These are phyloP conservation scores for Periconia sp. DNA, from an alignment of 2,329 filamentous ascomycete genomes.

Conservation along the genomic window DNA sequence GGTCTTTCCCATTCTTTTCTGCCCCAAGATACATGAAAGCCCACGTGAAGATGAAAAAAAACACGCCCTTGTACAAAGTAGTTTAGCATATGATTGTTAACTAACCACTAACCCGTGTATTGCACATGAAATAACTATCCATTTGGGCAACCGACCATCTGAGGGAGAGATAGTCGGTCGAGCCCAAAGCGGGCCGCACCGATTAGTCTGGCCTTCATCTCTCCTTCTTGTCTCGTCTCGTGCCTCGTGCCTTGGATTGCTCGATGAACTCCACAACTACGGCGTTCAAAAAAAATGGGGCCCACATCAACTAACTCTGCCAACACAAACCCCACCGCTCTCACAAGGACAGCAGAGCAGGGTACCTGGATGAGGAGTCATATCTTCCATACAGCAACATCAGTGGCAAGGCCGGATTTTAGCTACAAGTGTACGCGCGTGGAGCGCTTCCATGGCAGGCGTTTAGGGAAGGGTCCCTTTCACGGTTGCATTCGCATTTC, in stretches of 20 bases:
- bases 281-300: too few relatives aligned
- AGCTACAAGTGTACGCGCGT: too few relatives aligned
- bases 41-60: background rate
- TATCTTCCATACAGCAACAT: too few relatives aligned
- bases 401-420: too few relatives aligned
- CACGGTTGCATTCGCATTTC: too few relatives aligned
- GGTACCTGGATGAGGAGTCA: too few relatives aligned
- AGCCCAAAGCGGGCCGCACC: conserved; percentile 25
- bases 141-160: background rate
- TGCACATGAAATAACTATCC: background rate
- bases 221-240: background rate
- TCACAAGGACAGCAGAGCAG: too few relatives aligned
- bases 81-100: too few relatives aligned
- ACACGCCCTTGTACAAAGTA: background rate
- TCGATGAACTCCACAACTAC: too few relatives aligned
- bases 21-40: background rate
- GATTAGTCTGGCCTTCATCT: conserved; percentile 2
- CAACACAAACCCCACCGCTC: too few relatives aligned
- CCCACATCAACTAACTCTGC: too few relatives aligned
- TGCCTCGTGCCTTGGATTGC: background rate
- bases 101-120: background rate
- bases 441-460: too few relatives aligned
- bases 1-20: background rate
- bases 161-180: conserved; percentile 1
- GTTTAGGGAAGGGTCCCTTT: background rate